phyloP scores from a whole-genome alignment of 2,329 filamentous ascomycete species.

The Cryphonectria naterciae region DNA sequence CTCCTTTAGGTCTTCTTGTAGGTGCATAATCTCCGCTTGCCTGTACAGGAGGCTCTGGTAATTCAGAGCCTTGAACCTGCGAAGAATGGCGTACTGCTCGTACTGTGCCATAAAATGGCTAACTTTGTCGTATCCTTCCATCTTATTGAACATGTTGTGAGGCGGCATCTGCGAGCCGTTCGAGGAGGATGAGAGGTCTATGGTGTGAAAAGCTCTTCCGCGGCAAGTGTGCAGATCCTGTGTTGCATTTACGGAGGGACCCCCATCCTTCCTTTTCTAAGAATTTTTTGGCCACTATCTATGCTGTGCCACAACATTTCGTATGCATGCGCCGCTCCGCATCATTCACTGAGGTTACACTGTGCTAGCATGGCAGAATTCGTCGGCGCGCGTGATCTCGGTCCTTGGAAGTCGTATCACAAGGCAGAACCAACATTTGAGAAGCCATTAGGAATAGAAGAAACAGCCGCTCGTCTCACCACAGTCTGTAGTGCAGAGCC shows the following conservation, averaged over 20 bases:
- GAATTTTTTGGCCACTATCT: background rate
- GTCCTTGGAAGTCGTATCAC: background rate
- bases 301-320: background rate
- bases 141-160: background rate
- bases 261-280: background rate
- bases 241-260: background rate
- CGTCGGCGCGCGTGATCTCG: background rate
- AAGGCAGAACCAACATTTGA: background rate
- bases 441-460: too few relatives aligned
- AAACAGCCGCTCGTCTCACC: too few relatives aligned
- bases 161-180: background rate
- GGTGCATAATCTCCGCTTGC: slow-evolving; percentile 37
- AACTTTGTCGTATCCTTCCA: slow-evolving; percentile 35
- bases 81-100: slow-evolving; percentile 34
- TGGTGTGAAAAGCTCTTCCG: background rate
- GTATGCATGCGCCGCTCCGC: background rate
- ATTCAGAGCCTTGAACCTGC: slow-evolving; percentile 36
- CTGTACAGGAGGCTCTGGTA: slow-evolving; percentile 36
- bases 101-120: slow-evolving; percentile 36
- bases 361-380: background rate
- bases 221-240: background rate
- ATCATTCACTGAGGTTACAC: background rate
- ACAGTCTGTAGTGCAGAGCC: background rate
- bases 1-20: slow-evolving; percentile 32
- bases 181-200: background rate